Evolutionary conservation across 371 early-diverging fungal genomes (phyloP).

Genomic region (Encephalitozoon cuniculi): DNA sequence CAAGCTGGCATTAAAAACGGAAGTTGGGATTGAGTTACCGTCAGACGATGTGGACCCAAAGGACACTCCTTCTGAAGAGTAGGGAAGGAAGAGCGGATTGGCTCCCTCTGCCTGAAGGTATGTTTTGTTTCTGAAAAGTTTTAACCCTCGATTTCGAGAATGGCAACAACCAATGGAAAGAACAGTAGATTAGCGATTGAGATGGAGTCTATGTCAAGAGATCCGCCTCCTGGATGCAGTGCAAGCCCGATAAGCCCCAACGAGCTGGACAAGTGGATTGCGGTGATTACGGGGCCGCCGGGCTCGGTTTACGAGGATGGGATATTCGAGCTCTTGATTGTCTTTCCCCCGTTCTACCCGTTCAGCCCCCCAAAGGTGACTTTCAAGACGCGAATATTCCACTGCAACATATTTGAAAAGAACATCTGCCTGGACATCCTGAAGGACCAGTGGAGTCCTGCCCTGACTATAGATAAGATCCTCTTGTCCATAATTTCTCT

Average conservation of each 20-base stretch:
- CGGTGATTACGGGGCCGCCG: constrained; percentile 63
- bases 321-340: constrained; percentile 77
- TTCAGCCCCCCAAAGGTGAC: constrained; percentile 92
- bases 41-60: not conserved
- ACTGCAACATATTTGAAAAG: constrained; percentile 92
- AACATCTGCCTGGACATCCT: constrained; percentile 95
- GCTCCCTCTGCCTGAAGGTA: not conserved
- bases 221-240: constrained; percentile 65
- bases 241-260: constrained; percentile 65
- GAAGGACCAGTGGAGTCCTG: constrained; percentile 98
- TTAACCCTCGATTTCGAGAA: not conserved
- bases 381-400: constrained; percentile 75
- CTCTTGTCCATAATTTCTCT: constrained; percentile 84
- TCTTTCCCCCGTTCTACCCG: constrained; percentile 82
- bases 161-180: constrained; percentile 24
- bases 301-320: constrained; percentile 84
- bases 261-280: constrained; percentile 71
- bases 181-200: constrained; percentile 63
- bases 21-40: constrained; percentile 16
- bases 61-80: not conserved
- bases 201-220: constrained; percentile 65
- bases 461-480: constrained; percentile 82
- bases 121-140: not conserved
- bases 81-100: not conserved
- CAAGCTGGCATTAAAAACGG: constrained; percentile 26